Evolutionary conservation across 2,329 filamentous ascomycete species (phyloP), one percentile per base, ranked within the genome.

Genomic region (Incumbomyces delicatus): DNA sequence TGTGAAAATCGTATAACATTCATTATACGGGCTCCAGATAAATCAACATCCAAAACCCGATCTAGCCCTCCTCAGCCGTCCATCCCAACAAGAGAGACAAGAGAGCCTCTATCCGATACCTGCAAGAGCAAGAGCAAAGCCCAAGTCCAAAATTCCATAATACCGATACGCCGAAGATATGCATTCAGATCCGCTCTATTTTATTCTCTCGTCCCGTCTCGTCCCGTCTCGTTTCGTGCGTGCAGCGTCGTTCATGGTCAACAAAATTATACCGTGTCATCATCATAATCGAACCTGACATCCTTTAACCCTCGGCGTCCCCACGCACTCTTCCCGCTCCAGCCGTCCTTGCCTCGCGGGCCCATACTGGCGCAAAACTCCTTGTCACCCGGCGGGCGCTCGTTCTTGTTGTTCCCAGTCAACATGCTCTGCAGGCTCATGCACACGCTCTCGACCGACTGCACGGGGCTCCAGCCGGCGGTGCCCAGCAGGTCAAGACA

Each of bases 371-470:
- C 74, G 20, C 95, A 88, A 60, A 98, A 96, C 10, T 92, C 84
- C 47, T 84, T 85, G 60, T 98, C 88, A 3, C 90, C 92, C 0
- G 85, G 83, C 0, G 92, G 92, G 30, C 92, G 76, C 67, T 96
- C 89, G 59, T 90, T 83, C 68, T 89, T 90, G 10, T 79, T 83
- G 64, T 98, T 98, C 51, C 90, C 88, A 1, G 92, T 95, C 61
- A 98, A 68, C 92, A 98, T 98, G 70, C 87, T 95, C 68, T 98
- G 92, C 46, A 98, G 77, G 65, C 87, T 94, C 78, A 98, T 92
- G 71, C 88, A 95, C 20, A 98, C 82, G 60, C 85, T 94, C 71
- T 96, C 90, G 7, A 95, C 92, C 49, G 90, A 95, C 63, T 98
- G 92, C 0, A 98, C 90, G 0, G 92, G 92, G 40, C 85, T 92